Conservation (phyloP, 306 rosid genomes). For the Rosa chinensis region DNA sequence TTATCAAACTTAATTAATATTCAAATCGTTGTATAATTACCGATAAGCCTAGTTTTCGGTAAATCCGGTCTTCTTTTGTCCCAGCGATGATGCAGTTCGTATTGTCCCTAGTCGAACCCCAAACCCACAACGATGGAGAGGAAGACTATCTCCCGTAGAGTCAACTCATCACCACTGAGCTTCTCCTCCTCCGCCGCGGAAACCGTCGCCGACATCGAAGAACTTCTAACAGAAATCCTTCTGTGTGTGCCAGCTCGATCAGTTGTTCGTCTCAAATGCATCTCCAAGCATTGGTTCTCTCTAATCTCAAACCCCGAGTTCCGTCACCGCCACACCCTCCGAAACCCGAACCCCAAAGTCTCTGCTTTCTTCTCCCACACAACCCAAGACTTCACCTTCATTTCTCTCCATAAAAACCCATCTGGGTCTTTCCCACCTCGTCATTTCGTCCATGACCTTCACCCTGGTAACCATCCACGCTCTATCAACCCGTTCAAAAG, state of each 20-base stretch:
- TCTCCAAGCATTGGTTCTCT: slow-evolving; percentile 33
- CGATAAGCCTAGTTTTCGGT: too few relatives aligned
- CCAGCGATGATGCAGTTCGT: too few relatives aligned
- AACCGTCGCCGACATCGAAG: neutral
- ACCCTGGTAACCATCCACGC: neutral
- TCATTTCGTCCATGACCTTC: too few relatives aligned
- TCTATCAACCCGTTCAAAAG: neutral
- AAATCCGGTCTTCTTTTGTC: too few relatives aligned
- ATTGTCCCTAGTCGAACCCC: too few relatives aligned
- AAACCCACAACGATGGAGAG: neutral
- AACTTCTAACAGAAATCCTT: slow-evolving; percentile 19
- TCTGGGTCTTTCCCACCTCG: neutral
- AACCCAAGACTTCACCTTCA: neutral
- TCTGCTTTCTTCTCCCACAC: neutral
- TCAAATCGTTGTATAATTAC: too few relatives aligned
- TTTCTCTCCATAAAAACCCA: neutral
- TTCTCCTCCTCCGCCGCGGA: neutral
- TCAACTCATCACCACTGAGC: neutral
- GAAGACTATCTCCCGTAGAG: neutral
- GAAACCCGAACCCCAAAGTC: neutral
- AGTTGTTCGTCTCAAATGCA: slow-evolving; percentile 16
- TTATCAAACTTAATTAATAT: too few relatives aligned
- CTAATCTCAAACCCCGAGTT: slow-evolving; percentile 20
- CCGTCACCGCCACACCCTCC: neutral
- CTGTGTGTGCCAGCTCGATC: slow-evolving; percentile 22